Evolutionary conservation across 345 rosid genomes (phyloP).

Genomic region (Microthlaspi erraticum): DNA sequence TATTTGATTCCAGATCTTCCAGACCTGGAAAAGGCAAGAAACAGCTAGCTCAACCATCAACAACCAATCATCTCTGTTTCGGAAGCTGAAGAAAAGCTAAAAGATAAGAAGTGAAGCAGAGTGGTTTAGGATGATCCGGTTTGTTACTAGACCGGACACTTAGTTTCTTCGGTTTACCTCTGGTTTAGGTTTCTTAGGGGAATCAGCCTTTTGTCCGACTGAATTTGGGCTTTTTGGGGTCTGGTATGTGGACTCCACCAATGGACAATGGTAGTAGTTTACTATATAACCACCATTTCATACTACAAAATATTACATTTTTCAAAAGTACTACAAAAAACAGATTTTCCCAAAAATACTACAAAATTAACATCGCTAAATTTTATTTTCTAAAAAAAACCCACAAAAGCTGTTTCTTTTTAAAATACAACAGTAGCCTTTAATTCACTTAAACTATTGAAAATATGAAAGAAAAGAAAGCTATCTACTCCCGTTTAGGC

Average conservation of each 20-base stretch:
- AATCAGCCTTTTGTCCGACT: conserved; percentile 12
- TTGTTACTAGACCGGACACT: conserved; percentile 1
- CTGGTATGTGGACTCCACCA: not conserved
- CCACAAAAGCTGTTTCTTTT: too few species aligned
- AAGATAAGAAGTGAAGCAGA: conserved; percentile 26
- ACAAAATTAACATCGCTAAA: too few species aligned
- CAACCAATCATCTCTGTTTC: conserved; percentile 30
- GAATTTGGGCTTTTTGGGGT: not conserved
- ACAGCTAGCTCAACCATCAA: conserved; percentile 34
- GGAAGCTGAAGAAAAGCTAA: conserved; percentile 19
- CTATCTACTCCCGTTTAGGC: too few species aligned
- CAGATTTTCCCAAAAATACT: too few species aligned
- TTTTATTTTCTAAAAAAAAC: too few species aligned
- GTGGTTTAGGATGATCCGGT: conserved; percentile 16
- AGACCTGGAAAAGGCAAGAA: conserved; percentile 93
- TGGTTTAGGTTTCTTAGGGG: not conserved
- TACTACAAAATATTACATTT: too few species aligned
- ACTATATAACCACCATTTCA: too few species aligned
- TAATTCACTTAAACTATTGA: too few species aligned
- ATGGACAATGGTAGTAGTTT: too few species aligned
- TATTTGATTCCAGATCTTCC: conserved; percentile 79
- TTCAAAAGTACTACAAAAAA: too few species aligned
- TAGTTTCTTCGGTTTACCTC: conserved; percentile 19
- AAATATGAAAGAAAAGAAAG: too few species aligned
- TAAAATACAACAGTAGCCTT: too few species aligned